Evolutionary conservation across 176 grass and related monocot species (phyloP).

Genomic region (Alopecurus myosuroides): DNA sequence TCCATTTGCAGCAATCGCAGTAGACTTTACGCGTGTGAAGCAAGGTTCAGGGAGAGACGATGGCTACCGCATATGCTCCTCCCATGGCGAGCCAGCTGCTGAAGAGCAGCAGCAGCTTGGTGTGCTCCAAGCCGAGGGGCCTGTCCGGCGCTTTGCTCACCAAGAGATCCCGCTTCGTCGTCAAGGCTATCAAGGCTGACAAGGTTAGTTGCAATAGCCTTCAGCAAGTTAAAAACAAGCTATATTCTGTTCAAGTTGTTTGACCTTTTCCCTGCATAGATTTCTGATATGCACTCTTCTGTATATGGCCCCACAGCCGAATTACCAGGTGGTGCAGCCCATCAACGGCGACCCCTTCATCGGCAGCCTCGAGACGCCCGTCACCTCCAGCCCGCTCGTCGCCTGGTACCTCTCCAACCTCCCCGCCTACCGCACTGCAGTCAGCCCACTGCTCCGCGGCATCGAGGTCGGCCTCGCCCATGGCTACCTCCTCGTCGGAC

Average conservation of each 20-base stretch:
- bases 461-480: slow-evolving; percentile 90
- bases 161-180: slow-evolving; percentile 51
- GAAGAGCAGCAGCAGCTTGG: slow-evolving; percentile 45
- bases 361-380: slow-evolving; percentile 80
- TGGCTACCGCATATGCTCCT: slow-evolving; percentile 77
- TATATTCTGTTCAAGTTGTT: background rate
- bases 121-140: slow-evolving; percentile 47
- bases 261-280: too few species aligned
- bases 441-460: slow-evolving; percentile 90
- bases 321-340: slow-evolving; percentile 87
- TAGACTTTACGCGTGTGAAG: background rate
- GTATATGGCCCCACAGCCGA: too few species aligned
- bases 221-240: background rate
- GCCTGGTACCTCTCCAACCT: slow-evolving; percentile 99
- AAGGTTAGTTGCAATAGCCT: slow-evolving; percentile 31
- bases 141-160: slow-evolving; percentile 42
- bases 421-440: slow-evolving; percentile 91
- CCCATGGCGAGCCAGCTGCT: slow-evolving; percentile 85
- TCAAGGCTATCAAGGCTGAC: slow-evolving; percentile 71
- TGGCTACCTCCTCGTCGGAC: slow-evolving; percentile 89
- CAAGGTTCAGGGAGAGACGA: background rate
- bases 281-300: too few species aligned
- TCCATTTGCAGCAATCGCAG: background rate
- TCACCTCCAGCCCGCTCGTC: slow-evolving; percentile 83
- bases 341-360: slow-evolving; percentile 98